Evolutionary conservation across 768 basidiomycete species (phyloP).

Genomic region (Lactarius quietus): DNA sequence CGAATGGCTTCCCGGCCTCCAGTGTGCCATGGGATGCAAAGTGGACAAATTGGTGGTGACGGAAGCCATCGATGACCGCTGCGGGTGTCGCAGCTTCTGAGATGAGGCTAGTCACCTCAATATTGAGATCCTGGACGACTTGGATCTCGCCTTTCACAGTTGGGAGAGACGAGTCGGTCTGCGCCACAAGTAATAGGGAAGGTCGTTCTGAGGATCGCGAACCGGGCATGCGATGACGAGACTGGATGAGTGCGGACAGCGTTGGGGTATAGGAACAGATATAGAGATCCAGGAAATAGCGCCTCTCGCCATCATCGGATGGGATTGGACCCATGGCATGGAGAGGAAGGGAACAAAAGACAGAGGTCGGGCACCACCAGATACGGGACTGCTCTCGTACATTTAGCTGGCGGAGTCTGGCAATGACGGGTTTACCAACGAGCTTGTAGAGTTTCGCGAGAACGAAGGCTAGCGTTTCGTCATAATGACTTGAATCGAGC

Average conservation of each 20-base stretch:
- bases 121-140: background rate
- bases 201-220: background rate
- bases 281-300: constrained; percentile 8
- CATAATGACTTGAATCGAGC: background rate
- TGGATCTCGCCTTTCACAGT: background rate
- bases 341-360: constrained; percentile 18
- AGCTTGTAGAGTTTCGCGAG: constrained; percentile 9
- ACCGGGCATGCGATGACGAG: background rate
- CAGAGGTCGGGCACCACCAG: constrained; percentile 21
- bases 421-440: constrained; percentile 3
- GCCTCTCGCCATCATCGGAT: background rate
- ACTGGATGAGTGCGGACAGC: background rate
- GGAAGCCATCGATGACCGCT: background rate
- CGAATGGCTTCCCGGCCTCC: background rate
- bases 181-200: background rate
- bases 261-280: constrained; percentile 5
- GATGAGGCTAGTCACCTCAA: background rate
- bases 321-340: constrained; percentile 21
- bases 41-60: constrained; percentile 4
- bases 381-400: constrained; percentile 10
- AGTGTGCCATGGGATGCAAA: constrained; percentile 13
- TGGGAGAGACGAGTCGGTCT: constrained; percentile 5
- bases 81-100: background rate
- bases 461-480: background rate
- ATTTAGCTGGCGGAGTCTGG: background rate